These are phyloP conservation scores for Penicillium sumatraense DNA, from an alignment of 2,329 filamentous ascomycete genomes.

Conservation along the genomic window DNA sequence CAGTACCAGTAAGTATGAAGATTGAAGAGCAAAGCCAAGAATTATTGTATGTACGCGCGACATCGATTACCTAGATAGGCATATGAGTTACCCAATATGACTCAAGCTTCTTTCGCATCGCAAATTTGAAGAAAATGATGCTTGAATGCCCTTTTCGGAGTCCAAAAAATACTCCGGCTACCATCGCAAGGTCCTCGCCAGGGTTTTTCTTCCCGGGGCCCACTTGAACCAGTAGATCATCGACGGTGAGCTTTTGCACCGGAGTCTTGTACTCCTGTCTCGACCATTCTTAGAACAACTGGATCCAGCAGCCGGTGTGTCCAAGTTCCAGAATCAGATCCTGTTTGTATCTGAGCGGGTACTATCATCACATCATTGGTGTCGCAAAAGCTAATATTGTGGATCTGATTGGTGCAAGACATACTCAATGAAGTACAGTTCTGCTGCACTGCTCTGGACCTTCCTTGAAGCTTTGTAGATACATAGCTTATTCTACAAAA, in stretches of 20 bases:
- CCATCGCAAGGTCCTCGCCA: constrained; percentile 15
- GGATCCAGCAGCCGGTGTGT: constrained; percentile 25
- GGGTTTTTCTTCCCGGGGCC: constrained; percentile 17
- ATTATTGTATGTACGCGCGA: no score
- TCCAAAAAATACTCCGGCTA: not conserved
- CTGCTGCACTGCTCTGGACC: no score
- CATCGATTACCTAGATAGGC: no score
- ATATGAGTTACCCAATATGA: not conserved
- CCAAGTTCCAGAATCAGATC: constrained; percentile 24
- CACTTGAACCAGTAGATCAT: constrained; percentile 23
- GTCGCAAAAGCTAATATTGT: constrained; percentile 23
- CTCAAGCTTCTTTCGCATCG: not conserved
- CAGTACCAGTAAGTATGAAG: not conserved
- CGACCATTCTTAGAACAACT: constrained; percentile 5
- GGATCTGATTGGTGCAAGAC: constrained; percentile 13
- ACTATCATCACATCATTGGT: constrained; percentile 22
- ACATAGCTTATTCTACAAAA: not conserved
- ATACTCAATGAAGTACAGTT: not conserved
- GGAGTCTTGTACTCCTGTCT: constrained; percentile 12
- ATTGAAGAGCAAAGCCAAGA: not conserved
- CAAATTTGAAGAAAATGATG: not conserved
- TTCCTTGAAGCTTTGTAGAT: not conserved
- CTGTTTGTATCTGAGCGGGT: constrained; percentile 11
- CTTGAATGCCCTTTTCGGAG: not conserved
- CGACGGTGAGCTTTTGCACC: constrained; percentile 18